Conservation (phyloP, 305 asterid genomes). For the Lippia alba region DNA sequence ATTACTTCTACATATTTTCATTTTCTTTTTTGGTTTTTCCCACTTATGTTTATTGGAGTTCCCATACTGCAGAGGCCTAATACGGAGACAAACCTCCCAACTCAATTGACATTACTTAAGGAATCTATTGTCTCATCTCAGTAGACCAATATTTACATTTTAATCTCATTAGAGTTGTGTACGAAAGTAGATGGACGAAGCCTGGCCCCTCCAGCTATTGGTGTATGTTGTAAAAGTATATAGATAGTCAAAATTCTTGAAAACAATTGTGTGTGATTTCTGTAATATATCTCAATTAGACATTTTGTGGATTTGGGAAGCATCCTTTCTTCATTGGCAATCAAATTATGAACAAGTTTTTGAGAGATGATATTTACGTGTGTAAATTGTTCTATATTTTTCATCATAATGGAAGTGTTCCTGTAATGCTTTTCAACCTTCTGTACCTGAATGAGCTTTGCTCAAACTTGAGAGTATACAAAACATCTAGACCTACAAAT, state of each 20-base stretch:
- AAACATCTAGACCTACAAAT: background rate
- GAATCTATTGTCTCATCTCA: background rate
- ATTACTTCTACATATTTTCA: background rate
- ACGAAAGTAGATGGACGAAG: too few species aligned
- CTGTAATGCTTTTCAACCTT: background rate
- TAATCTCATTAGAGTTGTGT: background rate
- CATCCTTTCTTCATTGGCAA: too few species aligned
- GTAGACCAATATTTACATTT: background rate
- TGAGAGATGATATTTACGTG: too few species aligned
- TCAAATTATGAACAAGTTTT: too few species aligned
- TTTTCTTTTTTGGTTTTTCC: too few species aligned
- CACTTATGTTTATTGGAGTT: too few species aligned
- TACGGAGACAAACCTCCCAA: too few species aligned
- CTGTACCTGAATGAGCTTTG: slow-evolving; percentile 22
- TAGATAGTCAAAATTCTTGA: background rate
- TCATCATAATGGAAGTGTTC: too few species aligned
- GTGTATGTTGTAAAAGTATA: background rate
- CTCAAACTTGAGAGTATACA: slow-evolving; percentile 20
- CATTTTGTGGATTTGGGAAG: background rate
- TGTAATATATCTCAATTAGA: background rate
- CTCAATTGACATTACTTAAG: too few species aligned
- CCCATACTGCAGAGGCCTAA: too few species aligned
- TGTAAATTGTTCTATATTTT: too few species aligned
- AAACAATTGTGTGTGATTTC: background rate
- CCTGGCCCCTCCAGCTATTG: background rate